Base-by-base conservation (phyloP, 2,329 filamentous ascomycete species). In the Albophoma yamanashiensis region DNA sequence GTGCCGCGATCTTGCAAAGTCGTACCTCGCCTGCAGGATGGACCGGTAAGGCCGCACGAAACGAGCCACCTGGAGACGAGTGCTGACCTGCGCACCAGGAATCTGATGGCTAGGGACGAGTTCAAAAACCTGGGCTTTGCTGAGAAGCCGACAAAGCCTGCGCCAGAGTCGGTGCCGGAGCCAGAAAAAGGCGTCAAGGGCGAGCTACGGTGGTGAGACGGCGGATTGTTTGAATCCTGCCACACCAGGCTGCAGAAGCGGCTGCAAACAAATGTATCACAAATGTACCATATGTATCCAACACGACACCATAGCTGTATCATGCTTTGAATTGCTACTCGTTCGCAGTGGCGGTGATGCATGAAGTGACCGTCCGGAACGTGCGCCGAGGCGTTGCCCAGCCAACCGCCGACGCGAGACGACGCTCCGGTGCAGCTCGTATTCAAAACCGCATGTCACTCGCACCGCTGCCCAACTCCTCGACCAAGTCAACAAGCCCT, bases 51-150 rank as follows among this genome's bases (percentile, higher is more conserved):
- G 58, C 25, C 22, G 17, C 6, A 12, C n/a, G 36, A 3, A 14
- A 38, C 45, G 50, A 36, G 27, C 15, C 9, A 22, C 50, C 5
- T 14, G 9, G 45, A 40, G 40, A 56, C 25, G 20, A 27, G n/a
- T 12, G 45, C 58, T 59, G 50, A 45, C 57, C 56, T 27, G 14
- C 39, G 25, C 25, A 56, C 31, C 57, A 92, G 92, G 66, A 97
- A 97, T 70, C 78, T 99, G 39, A 99, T 99, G 94, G 92, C 92
- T 9, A 91, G 84, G 66, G 94, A 99, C 70, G 90, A 96, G 62
- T 94, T 97, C 75, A 91, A 89, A 74, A 99, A 99, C 70, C 78
- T 99, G 47, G 94, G 94, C 0, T 94, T 96, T 59, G 60, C 64
- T 38, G 65, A 66, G 53, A 60, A 63, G 58, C 60, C 62, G 58